These are phyloP conservation scores for Vickermania ingenoplastis DNA, from an alignment of 208 protist genomes.

Conservation along the genomic window DNA sequence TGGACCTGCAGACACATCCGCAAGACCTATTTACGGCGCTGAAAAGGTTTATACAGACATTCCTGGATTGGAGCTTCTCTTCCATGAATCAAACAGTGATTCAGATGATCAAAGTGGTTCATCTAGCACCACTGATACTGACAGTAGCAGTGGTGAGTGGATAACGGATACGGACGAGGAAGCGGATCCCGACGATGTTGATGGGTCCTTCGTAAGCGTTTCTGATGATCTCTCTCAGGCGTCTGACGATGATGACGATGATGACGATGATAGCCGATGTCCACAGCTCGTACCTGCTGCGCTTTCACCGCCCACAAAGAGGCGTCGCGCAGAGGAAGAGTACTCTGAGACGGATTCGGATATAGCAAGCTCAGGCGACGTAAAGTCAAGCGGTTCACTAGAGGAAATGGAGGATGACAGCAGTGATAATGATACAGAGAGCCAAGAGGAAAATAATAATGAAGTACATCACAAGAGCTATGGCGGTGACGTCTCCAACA, in stretches of 20 bases:
- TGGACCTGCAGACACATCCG: constrained; percentile 17
- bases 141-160: constrained; percentile 57
- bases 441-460: constrained; percentile 30
- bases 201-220: constrained; percentile 66
- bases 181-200: constrained; percentile 47
- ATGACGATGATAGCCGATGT: constrained; percentile 35
- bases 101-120: constrained; percentile 4
- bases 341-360: constrained; percentile 11
- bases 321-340: neutral
- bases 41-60: constrained; percentile 75
- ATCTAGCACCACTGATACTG: constrained; percentile 13
- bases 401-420: constrained; percentile 17
- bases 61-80: constrained; percentile 80
- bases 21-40: constrained; percentile 53
- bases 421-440: constrained; percentile 17
- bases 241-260: constrained; percentile 19
- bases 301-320: neutral
- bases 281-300: constrained; percentile 41
- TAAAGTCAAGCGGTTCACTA: constrained; percentile 9
- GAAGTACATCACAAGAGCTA: constrained; percentile 13
- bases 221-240: constrained; percentile 26
- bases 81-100: constrained; percentile 22
- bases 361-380: too few species aligned
- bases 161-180: constrained; percentile 65
- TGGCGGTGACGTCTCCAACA: constrained; percentile 15